Evolutionary conservation across 2,329 filamentous ascomycete genomes (phyloP).

Genomic region (Xenoacremonium recifei): DNA sequence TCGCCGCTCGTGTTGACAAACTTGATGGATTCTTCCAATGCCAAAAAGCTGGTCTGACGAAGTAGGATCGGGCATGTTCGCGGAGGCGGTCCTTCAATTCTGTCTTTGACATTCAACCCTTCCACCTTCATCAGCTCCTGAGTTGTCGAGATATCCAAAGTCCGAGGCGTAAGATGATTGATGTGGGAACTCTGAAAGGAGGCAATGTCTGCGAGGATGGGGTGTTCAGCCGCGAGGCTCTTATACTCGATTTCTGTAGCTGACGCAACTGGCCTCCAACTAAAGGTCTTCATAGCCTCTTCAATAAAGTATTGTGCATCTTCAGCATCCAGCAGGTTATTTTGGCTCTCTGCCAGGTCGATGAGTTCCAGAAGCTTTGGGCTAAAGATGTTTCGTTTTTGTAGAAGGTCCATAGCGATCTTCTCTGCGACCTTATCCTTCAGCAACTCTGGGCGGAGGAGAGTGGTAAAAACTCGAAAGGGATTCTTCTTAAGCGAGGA

Average conservation of each 20-base stretch:
- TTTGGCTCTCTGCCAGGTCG: constrained; percentile 30
- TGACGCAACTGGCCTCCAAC: constrained; percentile 43
- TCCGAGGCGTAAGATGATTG: constrained; percentile 53
- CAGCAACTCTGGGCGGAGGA: constrained; percentile 41
- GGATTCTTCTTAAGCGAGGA: constrained; percentile 30
- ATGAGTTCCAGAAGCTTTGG: constrained; percentile 36
- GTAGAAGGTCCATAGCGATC: constrained; percentile 33
- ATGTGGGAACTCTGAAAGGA: constrained; percentile 45
- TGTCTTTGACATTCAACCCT: constrained; percentile 44
- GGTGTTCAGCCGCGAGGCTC: constrained; percentile 40
- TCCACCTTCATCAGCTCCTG: constrained; percentile 40
- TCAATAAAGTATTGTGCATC: constrained; percentile 38
- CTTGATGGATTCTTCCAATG: constrained; percentile 45
- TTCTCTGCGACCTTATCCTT: constrained; percentile 25
- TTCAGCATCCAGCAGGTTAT: constrained; percentile 21
- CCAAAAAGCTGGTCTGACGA: constrained; percentile 53
- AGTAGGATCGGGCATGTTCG: constrained; percentile 45
- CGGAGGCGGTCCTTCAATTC: constrained; percentile 50
- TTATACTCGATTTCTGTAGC: constrained; percentile 41
- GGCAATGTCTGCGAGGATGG: constrained; percentile 47
- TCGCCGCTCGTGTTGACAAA: constrained; percentile 30
- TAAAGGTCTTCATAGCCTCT: constrained; percentile 45
- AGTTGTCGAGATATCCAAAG: constrained; percentile 45
- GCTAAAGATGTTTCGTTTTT: constrained; percentile 41
- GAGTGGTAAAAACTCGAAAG: constrained; percentile 39